Conservation (phyloP, 768 basidiomycete genomes). For the Pisolithus orientalis region DNA sequence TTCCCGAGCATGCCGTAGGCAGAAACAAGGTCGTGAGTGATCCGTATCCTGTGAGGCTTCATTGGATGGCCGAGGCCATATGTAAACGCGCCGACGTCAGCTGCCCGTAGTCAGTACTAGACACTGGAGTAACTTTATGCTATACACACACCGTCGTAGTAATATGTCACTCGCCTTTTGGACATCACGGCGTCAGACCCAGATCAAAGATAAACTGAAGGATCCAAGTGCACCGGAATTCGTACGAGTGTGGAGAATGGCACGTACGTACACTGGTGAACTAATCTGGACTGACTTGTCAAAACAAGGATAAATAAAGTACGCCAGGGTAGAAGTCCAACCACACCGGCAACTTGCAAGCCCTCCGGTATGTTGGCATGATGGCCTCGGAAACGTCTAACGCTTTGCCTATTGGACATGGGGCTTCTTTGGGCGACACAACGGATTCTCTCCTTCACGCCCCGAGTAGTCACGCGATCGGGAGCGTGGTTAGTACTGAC, state of each 20-base stretch:
- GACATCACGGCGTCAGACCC: constrained; percentile 39
- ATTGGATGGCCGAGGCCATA: constrained; percentile 89
- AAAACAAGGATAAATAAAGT: no score
- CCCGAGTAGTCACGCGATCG: constrained; percentile 11
- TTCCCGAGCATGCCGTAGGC: constrained; percentile 92
- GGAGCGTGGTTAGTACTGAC: constrained; percentile 8
- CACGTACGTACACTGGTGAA: no score
- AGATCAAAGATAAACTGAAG: no score
- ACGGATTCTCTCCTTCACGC: neutral
- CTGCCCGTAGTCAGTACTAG: constrained; percentile 29
- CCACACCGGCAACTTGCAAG: no score
- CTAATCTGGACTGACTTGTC: no score
- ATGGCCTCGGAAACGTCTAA: neutral
- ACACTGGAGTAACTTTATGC: neutral
- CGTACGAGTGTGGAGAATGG: no score
- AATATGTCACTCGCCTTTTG: constrained; percentile 71
- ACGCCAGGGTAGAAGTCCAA: no score
- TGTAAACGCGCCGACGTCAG: constrained; percentile 67
- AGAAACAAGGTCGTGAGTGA: constrained; percentile 87
- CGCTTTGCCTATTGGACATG: neutral
- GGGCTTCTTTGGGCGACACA: neutral
- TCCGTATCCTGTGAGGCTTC: constrained; percentile 93
- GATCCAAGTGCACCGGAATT: no score
- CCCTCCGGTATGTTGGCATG: neutral
- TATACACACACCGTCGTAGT: constrained; percentile 59